A percentile compares a stretch with the other conserved stretches of the same genome.
These are phyloP conservation scores for Meyerozyma guilliermondii DNA, from an alignment of 1,139 yeast species.

Conservation along the genomic window DNA sequence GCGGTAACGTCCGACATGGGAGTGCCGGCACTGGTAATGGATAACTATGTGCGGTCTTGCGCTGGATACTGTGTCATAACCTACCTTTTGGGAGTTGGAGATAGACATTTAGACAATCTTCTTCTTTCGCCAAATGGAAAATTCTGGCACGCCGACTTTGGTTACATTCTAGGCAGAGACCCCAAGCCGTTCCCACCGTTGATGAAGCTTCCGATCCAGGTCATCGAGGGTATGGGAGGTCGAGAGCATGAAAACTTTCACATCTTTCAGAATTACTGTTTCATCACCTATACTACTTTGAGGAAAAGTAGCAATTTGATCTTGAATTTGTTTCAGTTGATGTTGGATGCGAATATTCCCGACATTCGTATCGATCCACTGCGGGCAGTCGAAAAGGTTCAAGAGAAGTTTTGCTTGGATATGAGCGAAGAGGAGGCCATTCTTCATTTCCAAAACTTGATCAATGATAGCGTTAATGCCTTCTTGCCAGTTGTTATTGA, in stretches of 20 bases:
- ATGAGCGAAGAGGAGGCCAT: conserved; percentile 96
- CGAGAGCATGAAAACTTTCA: conserved; percentile 77
- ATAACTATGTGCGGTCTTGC: conserved; percentile 88
- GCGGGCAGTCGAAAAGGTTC: conserved; percentile 80
- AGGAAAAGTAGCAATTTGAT: conserved; percentile 88
- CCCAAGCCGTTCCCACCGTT: conserved; percentile 98
- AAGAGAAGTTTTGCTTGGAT: conserved; percentile 89
- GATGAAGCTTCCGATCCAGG: conserved; percentile 96
- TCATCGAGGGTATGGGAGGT: conserved; percentile 98
- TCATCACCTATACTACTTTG: conserved; percentile 86
- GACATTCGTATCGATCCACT: conserved; percentile 72
- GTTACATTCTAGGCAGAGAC: conserved; percentile 91
- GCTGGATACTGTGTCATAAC: conserved; percentile 98
- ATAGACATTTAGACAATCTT: conserved; percentile 89
- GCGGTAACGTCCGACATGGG: conserved; percentile 56
- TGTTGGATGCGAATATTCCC: conserved; percentile 93
- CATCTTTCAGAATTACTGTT: conserved; percentile 87
- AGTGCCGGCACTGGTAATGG: conserved; percentile 76
- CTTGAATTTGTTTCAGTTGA: conserved; percentile 82
- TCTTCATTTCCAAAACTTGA: conserved; percentile 85
- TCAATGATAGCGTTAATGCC: conserved; percentile 92
- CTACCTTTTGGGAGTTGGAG: conserved; percentile 92
- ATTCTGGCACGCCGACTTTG: conserved; percentile 96
- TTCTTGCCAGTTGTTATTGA: conserved; percentile 93
- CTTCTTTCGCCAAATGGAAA: conserved; percentile 70